phyloP scores from a whole-genome alignment of 176 grass and related monocot genomes.

The Tuctoria greenei region DNA sequence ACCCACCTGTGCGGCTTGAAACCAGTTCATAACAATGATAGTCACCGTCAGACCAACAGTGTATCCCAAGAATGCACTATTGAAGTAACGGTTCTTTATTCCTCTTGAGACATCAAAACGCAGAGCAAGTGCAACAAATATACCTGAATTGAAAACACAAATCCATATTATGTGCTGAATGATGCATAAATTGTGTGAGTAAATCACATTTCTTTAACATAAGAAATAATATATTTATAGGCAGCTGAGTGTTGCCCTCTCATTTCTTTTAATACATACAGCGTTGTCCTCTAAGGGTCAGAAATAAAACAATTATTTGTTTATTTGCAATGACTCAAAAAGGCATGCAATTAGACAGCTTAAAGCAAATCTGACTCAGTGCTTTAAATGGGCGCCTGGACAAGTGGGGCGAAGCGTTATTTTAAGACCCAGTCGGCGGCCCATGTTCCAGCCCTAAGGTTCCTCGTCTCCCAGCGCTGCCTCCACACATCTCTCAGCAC shows the following conservation, averaged over 20 bases:
- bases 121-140: constrained; percentile 11
- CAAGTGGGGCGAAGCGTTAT: too few relatives aligned
- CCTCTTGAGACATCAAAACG: not conserved
- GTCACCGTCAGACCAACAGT: not conserved
- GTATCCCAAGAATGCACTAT: not conserved
- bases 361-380: not conserved
- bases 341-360: too few relatives aligned
- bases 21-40: not conserved
- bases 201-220: not conserved
- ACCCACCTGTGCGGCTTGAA: not conserved
- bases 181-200: not conserved
- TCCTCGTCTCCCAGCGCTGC: too few relatives aligned
- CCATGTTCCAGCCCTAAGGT: too few relatives aligned
- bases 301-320: constrained; percentile 16
- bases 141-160: not conserved
- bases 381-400: too few relatives aligned
- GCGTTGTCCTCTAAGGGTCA: not conserved
- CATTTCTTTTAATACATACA: not conserved
- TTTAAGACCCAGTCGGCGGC: too few relatives aligned
- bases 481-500: too few relatives aligned
- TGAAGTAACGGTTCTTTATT: not conserved
- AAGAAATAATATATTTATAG: not conserved
- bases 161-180: constrained; percentile 19
- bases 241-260: too few relatives aligned
- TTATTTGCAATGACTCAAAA: not conserved